Conservation (phyloP, 345 rosid species). For the Hirschfeldia incana region DNA sequence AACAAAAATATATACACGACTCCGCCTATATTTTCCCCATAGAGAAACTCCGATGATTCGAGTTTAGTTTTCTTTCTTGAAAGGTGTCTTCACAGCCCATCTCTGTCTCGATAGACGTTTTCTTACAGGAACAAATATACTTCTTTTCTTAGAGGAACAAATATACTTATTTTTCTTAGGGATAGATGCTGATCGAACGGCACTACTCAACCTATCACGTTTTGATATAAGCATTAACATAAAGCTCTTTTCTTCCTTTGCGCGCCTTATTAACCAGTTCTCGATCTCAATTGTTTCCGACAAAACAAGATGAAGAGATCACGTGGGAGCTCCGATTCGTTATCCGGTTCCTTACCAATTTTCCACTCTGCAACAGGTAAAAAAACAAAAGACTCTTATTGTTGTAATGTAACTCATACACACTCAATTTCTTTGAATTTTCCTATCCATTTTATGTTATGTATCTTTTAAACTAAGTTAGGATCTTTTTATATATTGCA, state of each 20-base stretch:
- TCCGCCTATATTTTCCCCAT: not conserved
- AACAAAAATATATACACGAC: not conserved
- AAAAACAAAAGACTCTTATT: not conserved
- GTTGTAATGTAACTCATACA: not conserved
- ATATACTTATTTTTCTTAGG: conserved; percentile 8
- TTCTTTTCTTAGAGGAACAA: conserved; percentile 4
- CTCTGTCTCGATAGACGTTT: not conserved
- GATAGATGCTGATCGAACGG: conserved; percentile 10
- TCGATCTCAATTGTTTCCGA: conserved; percentile 10
- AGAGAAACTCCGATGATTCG: not conserved
- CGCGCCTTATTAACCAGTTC: not conserved
- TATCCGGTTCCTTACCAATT: conserved; percentile 76
- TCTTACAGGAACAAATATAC: not conserved
- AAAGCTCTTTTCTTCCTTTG: not conserved
- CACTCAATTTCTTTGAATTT: not conserved
- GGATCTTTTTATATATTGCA: not conserved
- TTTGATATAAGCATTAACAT: not conserved
- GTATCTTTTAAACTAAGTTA: not conserved
- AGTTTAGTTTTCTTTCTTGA: not conserved
- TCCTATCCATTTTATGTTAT: not conserved
- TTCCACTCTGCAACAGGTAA: conserved; percentile 70
- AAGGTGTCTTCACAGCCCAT: not conserved
- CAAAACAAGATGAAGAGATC: conserved; percentile 73
- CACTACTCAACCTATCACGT: not conserved
- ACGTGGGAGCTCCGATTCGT: conserved; percentile 80